Evolutionary conservation across 148 eudicot species (phyloP).

Genomic region (Arctostaphylos glauca): DNA sequence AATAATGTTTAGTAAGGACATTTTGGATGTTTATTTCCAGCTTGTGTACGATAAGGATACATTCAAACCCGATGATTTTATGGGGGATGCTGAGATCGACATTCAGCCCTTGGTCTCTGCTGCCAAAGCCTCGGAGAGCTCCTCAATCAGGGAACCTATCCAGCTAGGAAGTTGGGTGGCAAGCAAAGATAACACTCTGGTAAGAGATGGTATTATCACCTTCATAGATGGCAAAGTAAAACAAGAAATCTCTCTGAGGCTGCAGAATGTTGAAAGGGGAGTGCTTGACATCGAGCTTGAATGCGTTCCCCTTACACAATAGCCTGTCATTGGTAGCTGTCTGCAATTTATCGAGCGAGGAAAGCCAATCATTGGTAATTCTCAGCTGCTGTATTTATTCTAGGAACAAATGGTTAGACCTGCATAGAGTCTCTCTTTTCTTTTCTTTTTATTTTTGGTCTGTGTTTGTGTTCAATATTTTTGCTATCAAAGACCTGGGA

Average conservation of each 20-base stretch:
- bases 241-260: slow-evolving; percentile 66
- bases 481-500: too few relatives aligned
- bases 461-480: background rate
- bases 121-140: slow-evolving; percentile 64
- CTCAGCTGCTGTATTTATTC: background rate
- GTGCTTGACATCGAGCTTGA: slow-evolving; percentile 85
- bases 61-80: slow-evolving; percentile 82
- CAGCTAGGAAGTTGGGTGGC: slow-evolving; percentile 71
- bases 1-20: background rate
- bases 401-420: slow-evolving; percentile 3
- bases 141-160: slow-evolving; percentile 35
- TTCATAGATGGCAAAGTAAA: slow-evolving; percentile 58
- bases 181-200: slow-evolving; percentile 66
- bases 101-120: slow-evolving; percentile 86
- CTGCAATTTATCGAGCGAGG: too few relatives aligned
- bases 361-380: background rate
- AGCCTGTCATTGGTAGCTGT: background rate
- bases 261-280: slow-evolving; percentile 88
- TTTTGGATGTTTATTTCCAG: slow-evolving; percentile 38
- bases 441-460: background rate
- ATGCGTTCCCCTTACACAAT: slow-evolving; percentile 88
- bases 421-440: background rate
- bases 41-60: slow-evolving; percentile 90
- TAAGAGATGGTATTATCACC: slow-evolving; percentile 61
- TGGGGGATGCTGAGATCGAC: slow-evolving; percentile 96